A percentile compares a stretch with the other conserved stretches of the same genome.
These are phyloP conservation scores for Rubus parviflorus DNA, from an alignment of 306 rosid genomes.

Conservation along the genomic window DNA sequence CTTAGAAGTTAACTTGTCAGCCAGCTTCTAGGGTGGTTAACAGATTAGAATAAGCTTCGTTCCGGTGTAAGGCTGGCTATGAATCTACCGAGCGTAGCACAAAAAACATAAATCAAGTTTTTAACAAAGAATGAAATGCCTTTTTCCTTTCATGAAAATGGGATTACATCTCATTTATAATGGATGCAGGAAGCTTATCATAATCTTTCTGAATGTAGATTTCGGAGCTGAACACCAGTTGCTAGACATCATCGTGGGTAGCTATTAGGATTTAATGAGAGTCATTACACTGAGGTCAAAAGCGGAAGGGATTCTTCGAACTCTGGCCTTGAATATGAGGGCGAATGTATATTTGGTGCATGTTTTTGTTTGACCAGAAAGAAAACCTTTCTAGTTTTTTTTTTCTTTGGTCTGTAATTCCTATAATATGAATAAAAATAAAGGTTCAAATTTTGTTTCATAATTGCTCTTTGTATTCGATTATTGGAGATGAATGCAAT, in stretches of 20 bases:
- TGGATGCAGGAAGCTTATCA: background rate
- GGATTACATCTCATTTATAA: background rate
- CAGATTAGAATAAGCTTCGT: background rate
- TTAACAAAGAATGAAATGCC: background rate
- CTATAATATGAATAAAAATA: background rate
- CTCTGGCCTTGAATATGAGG: background rate
- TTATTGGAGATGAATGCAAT: background rate
- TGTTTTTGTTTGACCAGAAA: background rate
- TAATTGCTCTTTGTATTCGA: background rate
- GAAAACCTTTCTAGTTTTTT: background rate
- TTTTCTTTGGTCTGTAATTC: background rate
- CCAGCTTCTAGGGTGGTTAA: background rate
- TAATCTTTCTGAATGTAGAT: background rate
- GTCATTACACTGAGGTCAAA: background rate
- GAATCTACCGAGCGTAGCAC: background rate
- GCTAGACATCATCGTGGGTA: background rate
- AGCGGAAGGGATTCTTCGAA: background rate
- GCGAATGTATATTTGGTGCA: background rate
- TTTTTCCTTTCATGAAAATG: background rate
- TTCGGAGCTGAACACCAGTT: background rate
- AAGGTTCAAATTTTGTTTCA: background rate
- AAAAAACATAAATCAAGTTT: background rate
- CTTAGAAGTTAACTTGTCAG: background rate
- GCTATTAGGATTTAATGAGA: background rate
- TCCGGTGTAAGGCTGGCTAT: background rate